Evolutionary conservation across 1,284 basidiomycete species (phyloP).

Genomic region (Neonothopanus nambi): DNA sequence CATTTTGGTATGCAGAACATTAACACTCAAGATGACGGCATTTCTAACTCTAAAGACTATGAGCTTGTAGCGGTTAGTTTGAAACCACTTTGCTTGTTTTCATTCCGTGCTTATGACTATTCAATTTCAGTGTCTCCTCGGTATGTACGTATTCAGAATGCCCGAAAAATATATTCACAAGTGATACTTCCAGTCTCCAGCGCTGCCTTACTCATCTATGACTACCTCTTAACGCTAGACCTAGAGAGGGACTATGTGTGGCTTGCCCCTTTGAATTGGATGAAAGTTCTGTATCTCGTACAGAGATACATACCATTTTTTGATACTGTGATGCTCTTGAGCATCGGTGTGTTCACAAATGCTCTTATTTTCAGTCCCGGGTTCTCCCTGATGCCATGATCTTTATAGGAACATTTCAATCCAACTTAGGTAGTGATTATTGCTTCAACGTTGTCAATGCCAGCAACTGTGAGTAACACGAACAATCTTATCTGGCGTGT

Average conservation of each 20-base stretch:
- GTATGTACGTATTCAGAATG: too few species aligned
- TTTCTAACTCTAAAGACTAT: too few species aligned
- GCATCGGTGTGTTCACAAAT: not conserved
- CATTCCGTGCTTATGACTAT: too few species aligned
- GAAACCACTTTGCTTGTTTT: too few species aligned
- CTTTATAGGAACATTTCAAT: not conserved
- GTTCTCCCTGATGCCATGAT: not conserved
- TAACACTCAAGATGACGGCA: too few species aligned
- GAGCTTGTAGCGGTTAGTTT: too few species aligned
- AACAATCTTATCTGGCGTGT: not conserved
- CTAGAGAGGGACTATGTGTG: conserved; percentile 8
- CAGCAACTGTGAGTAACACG: not conserved
- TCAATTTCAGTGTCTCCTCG: too few species aligned
- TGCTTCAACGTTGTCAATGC: not conserved
- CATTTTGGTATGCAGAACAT: too few species aligned
- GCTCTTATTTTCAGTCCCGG: not conserved
- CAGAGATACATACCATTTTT: conserved; percentile 12
- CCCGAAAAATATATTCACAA: too few species aligned
- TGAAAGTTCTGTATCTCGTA: conserved; percentile 5
- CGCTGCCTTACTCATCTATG: conserved; percentile 6
- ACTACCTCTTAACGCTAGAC: conserved; percentile 9
- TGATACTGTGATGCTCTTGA: conserved; percentile 1
- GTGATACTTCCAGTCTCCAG: conserved; percentile 6
- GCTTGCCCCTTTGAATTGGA: not conserved
- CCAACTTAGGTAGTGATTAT: not conserved